Percentiles rank a stretch among this genome's conserved stretches.
phyloP scores from a whole-genome alignment of 768 basidiomycete species.

The Coprinopsis marcescibilis region DNA sequence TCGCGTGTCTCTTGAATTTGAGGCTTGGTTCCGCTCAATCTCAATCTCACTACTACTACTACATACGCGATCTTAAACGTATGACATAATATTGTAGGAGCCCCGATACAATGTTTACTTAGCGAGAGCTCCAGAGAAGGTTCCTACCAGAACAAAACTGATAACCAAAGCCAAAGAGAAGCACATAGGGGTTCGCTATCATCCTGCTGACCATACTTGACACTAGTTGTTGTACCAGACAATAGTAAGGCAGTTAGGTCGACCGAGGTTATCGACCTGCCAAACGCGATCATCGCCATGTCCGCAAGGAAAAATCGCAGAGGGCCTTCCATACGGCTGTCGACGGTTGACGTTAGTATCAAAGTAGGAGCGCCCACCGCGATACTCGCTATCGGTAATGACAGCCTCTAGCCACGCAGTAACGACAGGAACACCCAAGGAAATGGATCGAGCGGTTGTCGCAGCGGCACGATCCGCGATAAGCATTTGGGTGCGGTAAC shows the following conservation, averaged over 20 bases:
- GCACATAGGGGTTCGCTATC: no score
- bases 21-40: no score
- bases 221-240: constrained; percentile 1
- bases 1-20: no score
- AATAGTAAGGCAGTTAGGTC: background rate
- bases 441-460: background rate
- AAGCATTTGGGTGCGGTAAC: constrained; percentile 6
- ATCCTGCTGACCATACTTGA: no score
- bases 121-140: no score
- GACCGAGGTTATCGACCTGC: background rate
- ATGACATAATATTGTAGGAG: no score
- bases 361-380: background rate
- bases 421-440: constrained; percentile 6
- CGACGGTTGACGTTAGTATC: background rate
- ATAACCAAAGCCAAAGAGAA: no score
- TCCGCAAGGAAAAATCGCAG: background rate
- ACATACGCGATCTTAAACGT: no score
- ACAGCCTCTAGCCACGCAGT: constrained; percentile 8
- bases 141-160: no score
- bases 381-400: background rate
- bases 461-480: constrained; percentile 1
- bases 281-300: background rate
- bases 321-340: background rate
- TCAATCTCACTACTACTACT: no score
- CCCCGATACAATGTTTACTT: no score